phyloP scores from a whole-genome alignment of 176 grass and related monocot genomes.

The Phragmites australis region DNA sequence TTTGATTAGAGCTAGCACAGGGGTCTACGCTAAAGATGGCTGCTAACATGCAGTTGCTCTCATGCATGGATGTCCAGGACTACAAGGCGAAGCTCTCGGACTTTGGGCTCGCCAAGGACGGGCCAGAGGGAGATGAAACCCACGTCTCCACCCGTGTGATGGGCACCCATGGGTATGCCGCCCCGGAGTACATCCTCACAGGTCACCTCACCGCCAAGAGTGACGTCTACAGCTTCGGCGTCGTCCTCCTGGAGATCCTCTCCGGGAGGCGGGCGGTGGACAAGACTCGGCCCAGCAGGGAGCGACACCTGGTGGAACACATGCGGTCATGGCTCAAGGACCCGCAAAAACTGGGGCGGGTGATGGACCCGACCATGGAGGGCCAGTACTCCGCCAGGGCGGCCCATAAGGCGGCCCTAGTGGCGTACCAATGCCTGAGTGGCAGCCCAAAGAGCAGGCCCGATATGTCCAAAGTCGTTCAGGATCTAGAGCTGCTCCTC shows the following conservation, averaged over 20 bases:
- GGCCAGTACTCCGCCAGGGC: slow-evolving; percentile 44
- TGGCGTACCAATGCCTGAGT: slow-evolving; percentile 71
- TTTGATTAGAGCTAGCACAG: too few relatives aligned
- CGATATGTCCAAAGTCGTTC: slow-evolving; percentile 62
- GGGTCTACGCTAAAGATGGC: too few relatives aligned
- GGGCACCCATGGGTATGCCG: slow-evolving; percentile 91
- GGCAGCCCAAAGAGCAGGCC: slow-evolving; percentile 70
- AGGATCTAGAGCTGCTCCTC: slow-evolving; percentile 69
- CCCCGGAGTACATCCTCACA: slow-evolving; percentile 93
- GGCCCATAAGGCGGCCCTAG: slow-evolving; percentile 52
- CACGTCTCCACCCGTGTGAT: slow-evolving; percentile 88
- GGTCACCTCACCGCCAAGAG: slow-evolving; percentile 83
- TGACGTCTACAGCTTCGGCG: slow-evolving; percentile 86
- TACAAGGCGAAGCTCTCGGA: slow-evolving; percentile 88
- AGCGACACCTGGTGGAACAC: slow-evolving; percentile 77
- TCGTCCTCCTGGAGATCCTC: slow-evolving; percentile 67
- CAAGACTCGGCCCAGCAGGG: slow-evolving; percentile 52
- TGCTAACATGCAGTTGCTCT: not conserved
- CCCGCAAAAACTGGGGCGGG: slow-evolving; percentile 32
- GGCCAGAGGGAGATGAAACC: slow-evolving; percentile 71
- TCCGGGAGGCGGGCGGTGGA: slow-evolving; percentile 64
- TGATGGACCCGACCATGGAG: slow-evolving; percentile 65
- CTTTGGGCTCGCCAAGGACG: slow-evolving; percentile 84
- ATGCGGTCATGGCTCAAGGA: slow-evolving; percentile 67
- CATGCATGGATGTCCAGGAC: slow-evolving; percentile 16